phyloP scores from a whole-genome alignment of 257 asterid genomes.

The Solanum piurae region DNA sequence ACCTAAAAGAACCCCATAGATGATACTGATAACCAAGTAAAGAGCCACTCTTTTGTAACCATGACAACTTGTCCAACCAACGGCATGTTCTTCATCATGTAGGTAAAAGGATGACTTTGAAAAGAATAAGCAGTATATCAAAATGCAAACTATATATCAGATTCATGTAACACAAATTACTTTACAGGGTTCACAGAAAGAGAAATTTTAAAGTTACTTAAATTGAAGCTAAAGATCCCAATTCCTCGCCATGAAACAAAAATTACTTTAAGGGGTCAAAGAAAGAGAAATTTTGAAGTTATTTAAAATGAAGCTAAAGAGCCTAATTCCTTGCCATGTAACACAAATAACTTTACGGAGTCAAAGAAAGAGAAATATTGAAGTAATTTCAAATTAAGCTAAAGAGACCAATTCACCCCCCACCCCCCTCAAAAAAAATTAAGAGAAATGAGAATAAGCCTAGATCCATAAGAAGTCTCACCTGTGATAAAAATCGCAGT shows the following conservation, averaged over 20 bases:
- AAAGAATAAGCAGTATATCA: background rate
- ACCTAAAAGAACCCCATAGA: background rate
- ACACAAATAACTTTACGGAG: background rate
- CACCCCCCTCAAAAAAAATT: background rate
- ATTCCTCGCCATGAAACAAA: background rate
- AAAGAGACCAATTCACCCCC: background rate
- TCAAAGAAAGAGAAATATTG: background rate
- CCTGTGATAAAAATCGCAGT: conserved; percentile 96
- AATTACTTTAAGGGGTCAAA: background rate
- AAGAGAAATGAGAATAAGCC: background rate
- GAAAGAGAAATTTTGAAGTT: background rate
- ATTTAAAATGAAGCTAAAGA: background rate
- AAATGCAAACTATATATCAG: background rate
- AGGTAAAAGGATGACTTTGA: background rate
- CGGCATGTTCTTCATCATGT: background rate
- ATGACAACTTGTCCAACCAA: background rate
- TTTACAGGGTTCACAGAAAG: background rate
- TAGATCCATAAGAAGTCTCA: conserved; percentile 13
- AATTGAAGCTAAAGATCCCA: background rate
- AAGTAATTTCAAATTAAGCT: background rate
- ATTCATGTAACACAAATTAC: background rate
- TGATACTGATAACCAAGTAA: background rate
- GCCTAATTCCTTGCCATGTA: background rate
- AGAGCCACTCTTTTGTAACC: background rate
- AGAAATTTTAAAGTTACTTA: background rate